Conservation (phyloP, 805 yeast genomes). For the Sungouiella blattae region DNA sequence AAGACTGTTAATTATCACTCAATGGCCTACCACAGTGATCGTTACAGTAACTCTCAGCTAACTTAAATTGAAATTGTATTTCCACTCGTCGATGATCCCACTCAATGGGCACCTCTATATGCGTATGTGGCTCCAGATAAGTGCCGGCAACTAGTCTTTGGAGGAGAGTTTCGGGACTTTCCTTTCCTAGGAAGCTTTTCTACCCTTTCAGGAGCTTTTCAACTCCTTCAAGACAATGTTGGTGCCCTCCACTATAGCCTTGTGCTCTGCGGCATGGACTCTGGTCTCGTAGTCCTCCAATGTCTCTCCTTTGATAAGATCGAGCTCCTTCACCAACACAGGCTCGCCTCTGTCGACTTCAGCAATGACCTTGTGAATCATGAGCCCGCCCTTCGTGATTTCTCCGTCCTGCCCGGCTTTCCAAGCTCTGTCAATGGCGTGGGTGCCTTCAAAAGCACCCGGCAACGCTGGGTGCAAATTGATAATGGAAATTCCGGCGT, state of each 20-base stretch:
- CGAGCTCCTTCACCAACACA: constrained; percentile 73
- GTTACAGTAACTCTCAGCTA: too few species aligned
- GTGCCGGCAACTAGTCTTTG: too few species aligned
- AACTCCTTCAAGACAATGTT: constrained; percentile 50
- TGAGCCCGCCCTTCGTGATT: constrained; percentile 77
- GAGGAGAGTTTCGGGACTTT: too few species aligned
- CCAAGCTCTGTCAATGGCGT: constrained; percentile 96
- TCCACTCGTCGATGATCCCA: too few species aligned
- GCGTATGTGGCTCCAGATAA: too few species aligned
- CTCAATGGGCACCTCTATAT: too few species aligned
- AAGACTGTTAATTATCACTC: too few species aligned
- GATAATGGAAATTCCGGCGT: constrained; percentile 69
- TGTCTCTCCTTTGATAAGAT: constrained; percentile 66
- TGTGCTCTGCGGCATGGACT: constrained; percentile 82
- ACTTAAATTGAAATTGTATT: too few species aligned
- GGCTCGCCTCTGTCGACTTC: constrained; percentile 96
- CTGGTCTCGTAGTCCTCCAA: constrained; percentile 76
- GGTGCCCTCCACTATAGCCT: constrained; percentile 92
- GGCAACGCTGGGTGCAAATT: constrained; percentile 97
- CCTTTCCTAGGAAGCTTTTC: too few species aligned
- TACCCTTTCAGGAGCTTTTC: too few species aligned
- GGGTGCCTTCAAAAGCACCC: constrained; percentile 94
- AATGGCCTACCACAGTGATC: too few species aligned
- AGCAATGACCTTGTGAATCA: constrained; percentile 95
- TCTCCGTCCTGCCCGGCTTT: constrained; percentile 87